phyloP scores from a whole-genome alignment of 1,139 yeast genomes.

The Ashbya aceris region DNA sequence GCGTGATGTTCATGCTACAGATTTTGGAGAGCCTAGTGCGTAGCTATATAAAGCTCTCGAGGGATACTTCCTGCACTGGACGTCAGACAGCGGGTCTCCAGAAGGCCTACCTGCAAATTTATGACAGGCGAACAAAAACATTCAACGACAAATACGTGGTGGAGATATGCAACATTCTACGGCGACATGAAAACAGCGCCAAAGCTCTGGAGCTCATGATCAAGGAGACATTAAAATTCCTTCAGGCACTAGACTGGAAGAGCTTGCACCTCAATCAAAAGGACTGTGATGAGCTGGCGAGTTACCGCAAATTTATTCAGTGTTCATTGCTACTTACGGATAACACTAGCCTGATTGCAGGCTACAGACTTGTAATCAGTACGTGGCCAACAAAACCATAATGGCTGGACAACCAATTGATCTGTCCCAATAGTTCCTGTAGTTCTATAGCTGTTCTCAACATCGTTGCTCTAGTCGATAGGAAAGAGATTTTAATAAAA shows the following conservation, averaged over 20 bases:
- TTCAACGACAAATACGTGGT: constrained; percentile 4
- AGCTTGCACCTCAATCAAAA: not conserved
- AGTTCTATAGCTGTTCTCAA: too few species aligned
- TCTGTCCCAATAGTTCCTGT: too few species aligned
- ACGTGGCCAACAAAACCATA: constrained; percentile 1
- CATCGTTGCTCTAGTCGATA: too few species aligned
- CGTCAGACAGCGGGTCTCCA: not conserved
- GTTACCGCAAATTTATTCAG: constrained; percentile 3
- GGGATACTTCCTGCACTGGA: not conserved
- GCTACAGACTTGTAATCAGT: not conserved
- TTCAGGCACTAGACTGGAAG: not conserved
- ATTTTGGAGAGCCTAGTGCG: constrained; percentile 5
- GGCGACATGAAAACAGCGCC: not conserved
- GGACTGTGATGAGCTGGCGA: not conserved
- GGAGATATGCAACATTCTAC: not conserved
- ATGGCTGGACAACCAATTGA: not conserved
- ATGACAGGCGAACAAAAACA: constrained; percentile 1
- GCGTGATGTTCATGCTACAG: constrained; percentile 1
- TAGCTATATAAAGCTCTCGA: constrained; percentile 2
- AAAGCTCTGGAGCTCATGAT: not conserved
- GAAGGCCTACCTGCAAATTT: constrained; percentile 4
- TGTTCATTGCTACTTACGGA: constrained; percentile 2
- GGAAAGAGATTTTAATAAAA: not conserved
- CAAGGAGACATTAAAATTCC: constrained; percentile 1
- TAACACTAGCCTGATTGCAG: constrained; percentile 3